A percentile compares a stretch with the other conserved stretches of the same genome.
Evolutionary conservation across 179 eudicot species (phyloP).

Genomic region (Gypsophila paniculata): DNA sequence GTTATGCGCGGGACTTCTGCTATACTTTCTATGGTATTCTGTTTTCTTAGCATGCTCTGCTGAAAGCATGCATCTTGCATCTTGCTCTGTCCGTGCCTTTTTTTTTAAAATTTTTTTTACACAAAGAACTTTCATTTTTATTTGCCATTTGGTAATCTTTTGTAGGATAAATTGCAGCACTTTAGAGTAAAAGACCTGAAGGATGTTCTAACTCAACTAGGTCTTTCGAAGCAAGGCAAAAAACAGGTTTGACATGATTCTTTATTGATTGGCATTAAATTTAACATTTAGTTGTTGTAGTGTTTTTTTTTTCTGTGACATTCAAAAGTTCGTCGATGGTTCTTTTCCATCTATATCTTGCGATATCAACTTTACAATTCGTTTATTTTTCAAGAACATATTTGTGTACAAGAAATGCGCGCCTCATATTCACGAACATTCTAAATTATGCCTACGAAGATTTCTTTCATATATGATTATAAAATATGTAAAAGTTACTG

Average conservation of each 20-base stretch:
- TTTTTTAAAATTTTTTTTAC: no score
- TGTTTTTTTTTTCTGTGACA: not conserved
- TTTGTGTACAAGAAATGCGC: no score
- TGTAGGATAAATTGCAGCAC: constrained; percentile 80
- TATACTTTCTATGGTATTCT: not conserved
- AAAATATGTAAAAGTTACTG: no score
- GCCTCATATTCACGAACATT: no score
- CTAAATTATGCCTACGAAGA: no score
- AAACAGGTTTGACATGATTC: constrained; percentile 46
- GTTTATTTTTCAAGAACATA: not conserved
- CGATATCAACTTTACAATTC: not conserved
- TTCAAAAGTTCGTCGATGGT: not conserved
- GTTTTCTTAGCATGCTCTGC: not conserved
- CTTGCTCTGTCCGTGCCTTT: not conserved
- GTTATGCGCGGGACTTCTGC: not conserved
- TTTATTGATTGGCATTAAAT: not conserved
- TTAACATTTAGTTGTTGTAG: not conserved
- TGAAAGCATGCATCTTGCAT: not conserved
- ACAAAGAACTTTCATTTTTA: not conserved
- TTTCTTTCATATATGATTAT: no score
- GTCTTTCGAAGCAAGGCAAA: constrained; percentile 94
- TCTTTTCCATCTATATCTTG: not conserved
- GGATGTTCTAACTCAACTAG: constrained; percentile 79
- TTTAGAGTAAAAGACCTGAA: constrained; percentile 95
- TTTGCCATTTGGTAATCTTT: constrained; percentile 14